phyloP scores from a whole-genome alignment of 2,329 filamentous ascomycete species.

The Alternaria dauci region DNA sequence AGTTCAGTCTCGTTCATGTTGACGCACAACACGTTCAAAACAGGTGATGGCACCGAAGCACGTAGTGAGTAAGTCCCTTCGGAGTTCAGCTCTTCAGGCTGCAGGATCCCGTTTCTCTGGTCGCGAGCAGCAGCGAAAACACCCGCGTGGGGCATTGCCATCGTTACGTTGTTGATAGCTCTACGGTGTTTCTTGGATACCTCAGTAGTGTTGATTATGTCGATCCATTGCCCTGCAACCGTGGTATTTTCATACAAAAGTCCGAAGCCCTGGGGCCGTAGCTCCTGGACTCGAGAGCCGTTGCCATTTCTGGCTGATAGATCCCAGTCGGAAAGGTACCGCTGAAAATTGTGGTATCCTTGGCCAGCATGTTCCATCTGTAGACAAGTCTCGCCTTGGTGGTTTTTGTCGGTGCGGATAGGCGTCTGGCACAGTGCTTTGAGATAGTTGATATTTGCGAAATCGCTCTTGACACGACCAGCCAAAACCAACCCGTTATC shows the following conservation, averaged over 20 bases:
- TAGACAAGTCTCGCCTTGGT: constrained; percentile 67
- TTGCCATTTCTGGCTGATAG: constrained; percentile 56
- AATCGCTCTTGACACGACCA: constrained; percentile 67
- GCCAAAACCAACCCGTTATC: constrained; percentile 57
- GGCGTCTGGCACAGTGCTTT: constrained; percentile 68
- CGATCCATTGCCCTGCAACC: constrained; percentile 73
- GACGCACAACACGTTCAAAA: constrained; percentile 76
- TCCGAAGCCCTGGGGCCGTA: constrained; percentile 68
- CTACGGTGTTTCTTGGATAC: constrained; percentile 61
- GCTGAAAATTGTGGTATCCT: constrained; percentile 72
- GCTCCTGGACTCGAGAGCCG: constrained; percentile 52
- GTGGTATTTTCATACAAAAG: constrained; percentile 78
- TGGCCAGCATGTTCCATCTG: constrained; percentile 74
- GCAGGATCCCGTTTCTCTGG: constrained; percentile 70
- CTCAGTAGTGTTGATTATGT: constrained; percentile 63
- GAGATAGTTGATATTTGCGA: constrained; percentile 69
- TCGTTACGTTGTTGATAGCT: constrained; percentile 76
- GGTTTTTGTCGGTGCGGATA: constrained; percentile 56
- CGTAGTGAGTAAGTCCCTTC: constrained; percentile 73
- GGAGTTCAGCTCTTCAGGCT: constrained; percentile 67
- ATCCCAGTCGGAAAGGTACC: constrained; percentile 67
- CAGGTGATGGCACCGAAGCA: constrained; percentile 74
- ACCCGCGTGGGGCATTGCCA: constrained; percentile 79
- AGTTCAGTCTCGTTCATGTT: constrained; percentile 70
- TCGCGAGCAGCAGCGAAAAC: constrained; percentile 71